Conservation (phyloP, 805 yeast species). For the Cyberlindnera americana region DNA sequence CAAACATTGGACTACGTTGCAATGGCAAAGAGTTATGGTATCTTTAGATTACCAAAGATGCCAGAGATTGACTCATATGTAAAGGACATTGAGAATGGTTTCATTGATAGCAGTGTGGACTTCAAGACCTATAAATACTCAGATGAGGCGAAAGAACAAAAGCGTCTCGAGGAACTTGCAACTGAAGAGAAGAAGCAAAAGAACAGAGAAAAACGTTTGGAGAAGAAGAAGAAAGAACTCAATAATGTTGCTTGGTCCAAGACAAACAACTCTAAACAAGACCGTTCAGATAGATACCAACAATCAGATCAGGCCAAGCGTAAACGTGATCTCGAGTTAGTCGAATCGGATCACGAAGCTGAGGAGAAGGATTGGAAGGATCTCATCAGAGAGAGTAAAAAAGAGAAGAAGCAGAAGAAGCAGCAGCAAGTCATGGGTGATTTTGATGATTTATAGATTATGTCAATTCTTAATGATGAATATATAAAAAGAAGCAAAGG, state of each 20-base stretch:
- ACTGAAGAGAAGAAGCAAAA: constrained; percentile 32
- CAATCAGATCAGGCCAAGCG: constrained; percentile 30
- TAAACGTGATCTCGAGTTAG: constrained; percentile 55
- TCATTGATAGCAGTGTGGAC: constrained; percentile 56
- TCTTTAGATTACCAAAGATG: constrained; percentile 86
- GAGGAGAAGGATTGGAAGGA: constrained; percentile 87
- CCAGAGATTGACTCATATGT: constrained; percentile 71
- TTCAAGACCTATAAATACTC: constrained; percentile 46
- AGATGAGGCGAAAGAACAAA: constrained; percentile 60
- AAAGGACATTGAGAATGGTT: constrained; percentile 64
- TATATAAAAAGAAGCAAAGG: too few relatives aligned
- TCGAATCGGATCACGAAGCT: constrained; percentile 40
- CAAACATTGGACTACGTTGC: constrained; percentile 67
- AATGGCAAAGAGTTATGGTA: constrained; percentile 72
- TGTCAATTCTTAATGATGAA: background rate
- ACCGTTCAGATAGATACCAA: constrained; percentile 49
- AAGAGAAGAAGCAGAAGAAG: constrained; percentile 39
- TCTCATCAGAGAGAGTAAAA: constrained; percentile 61
- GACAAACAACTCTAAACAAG: constrained; percentile 45
- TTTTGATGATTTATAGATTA: constrained; percentile 54
- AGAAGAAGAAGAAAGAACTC: constrained; percentile 28
- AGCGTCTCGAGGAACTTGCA: constrained; percentile 56
- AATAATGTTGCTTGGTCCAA: constrained; percentile 31
- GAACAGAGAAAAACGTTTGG: constrained; percentile 24
- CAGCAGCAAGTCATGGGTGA: constrained; percentile 45